These are phyloP conservation scores for Fibroporia radiculosa DNA, from an alignment of 768 basidiomycete genomes.

Conservation along the genomic window DNA sequence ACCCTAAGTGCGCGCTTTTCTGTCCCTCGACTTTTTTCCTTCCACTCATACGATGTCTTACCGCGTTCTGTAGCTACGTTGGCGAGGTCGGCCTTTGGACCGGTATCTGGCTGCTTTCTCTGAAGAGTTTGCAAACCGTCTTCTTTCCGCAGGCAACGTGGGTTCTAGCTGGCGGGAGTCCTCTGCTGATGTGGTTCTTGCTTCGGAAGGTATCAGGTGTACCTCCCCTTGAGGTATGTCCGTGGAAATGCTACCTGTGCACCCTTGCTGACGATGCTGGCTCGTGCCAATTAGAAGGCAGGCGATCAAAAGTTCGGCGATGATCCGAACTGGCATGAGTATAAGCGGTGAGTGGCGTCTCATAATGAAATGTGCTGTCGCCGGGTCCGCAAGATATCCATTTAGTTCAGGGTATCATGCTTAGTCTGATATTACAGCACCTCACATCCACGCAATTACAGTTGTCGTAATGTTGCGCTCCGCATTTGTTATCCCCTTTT, in stretches of 20 bases:
- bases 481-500: too few species aligned
- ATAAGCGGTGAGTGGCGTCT: slow-evolving; percentile 39
- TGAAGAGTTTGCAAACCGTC: slow-evolving; percentile 36
- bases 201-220: slow-evolving; percentile 57
- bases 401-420: too few species aligned
- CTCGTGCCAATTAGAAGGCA: slow-evolving; percentile 20
- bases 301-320: slow-evolving; percentile 48
- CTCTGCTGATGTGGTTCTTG: slow-evolving; percentile 58
- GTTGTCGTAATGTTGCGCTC: too few species aligned
- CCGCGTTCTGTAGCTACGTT: slow-evolving; percentile 45
- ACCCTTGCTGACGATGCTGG: not conserved
- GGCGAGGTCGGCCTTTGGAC: slow-evolving; percentile 67
- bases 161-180: slow-evolving; percentile 45
- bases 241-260: too few species aligned
- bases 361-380: too few species aligned
- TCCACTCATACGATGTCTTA: slow-evolving; percentile 1
- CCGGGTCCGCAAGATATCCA: too few species aligned
- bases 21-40: not conserved
- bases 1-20: slow-evolving; percentile 53
- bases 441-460: too few species aligned
- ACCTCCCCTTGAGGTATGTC: slow-evolving; percentile 53
- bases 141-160: slow-evolving; percentile 38
- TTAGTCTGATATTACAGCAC: too few species aligned
- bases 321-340: slow-evolving; percentile 49
- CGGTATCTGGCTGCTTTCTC: slow-evolving; percentile 54